These are phyloP conservation scores for Wickerhamomyces bovis DNA, from an alignment of 805 yeast genomes.

Conservation along the genomic window DNA sequence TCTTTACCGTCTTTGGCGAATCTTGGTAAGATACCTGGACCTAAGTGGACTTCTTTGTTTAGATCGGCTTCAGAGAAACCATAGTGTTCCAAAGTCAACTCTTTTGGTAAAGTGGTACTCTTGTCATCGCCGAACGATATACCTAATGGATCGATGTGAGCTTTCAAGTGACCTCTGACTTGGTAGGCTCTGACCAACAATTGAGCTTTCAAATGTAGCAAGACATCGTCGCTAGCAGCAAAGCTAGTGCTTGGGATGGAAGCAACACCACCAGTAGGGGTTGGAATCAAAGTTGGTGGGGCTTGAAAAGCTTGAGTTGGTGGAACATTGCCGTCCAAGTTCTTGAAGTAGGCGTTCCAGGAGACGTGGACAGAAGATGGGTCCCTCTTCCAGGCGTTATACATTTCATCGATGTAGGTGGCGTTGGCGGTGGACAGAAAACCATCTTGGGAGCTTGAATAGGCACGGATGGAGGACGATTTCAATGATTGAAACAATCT, in stretches of 20 bases:
- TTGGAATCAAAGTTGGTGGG: constrained; percentile 86
- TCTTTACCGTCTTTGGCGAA: constrained; percentile 60
- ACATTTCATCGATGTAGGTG: constrained; percentile 96
- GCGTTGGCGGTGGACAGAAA: constrained; percentile 84
- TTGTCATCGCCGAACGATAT: constrained; percentile 74
- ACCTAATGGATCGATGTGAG: constrained; percentile 92
- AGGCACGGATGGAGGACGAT: constrained; percentile 6
- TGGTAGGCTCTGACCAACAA: constrained; percentile 96
- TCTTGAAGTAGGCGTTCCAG: constrained; percentile 96
- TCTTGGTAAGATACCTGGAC: constrained; percentile 96
- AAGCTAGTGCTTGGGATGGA: constrained; percentile 42
- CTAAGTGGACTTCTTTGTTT: constrained; percentile 77
- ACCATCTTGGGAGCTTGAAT: constrained; percentile 40
- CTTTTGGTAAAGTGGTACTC: constrained; percentile 58
- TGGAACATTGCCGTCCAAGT: constrained; percentile 67
- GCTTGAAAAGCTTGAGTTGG: constrained; percentile 76
- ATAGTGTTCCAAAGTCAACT: constrained; percentile 86
- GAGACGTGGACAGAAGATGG: constrained; percentile 90
- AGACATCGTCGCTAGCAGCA: constrained; percentile 46
- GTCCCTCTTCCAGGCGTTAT: constrained; percentile 86
- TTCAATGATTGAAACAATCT: constrained; percentile 13
- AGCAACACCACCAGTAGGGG: constrained; percentile 72
- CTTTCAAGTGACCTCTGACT: constrained; percentile 96
- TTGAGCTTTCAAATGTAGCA: constrained; percentile 90
- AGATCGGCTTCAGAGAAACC: constrained; percentile 86